These are phyloP conservation scores for Linum lewisii DNA, from an alignment of 345 rosid species.

Conservation along the genomic window DNA sequence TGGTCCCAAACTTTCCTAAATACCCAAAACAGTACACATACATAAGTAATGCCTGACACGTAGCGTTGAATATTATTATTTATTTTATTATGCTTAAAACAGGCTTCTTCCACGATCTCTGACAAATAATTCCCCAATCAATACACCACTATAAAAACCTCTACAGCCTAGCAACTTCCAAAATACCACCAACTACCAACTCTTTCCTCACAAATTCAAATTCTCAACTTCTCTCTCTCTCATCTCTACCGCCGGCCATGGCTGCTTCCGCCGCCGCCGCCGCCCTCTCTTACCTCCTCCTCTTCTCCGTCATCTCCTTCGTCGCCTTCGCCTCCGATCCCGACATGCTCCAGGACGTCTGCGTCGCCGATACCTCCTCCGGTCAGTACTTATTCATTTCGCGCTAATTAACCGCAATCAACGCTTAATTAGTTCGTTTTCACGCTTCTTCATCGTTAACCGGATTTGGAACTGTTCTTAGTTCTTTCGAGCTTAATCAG, in stretches of 20 bases:
- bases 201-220: not conserved
- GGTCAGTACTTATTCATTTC: not conserved
- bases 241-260: not conserved
- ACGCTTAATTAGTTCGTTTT: too few relatives aligned
- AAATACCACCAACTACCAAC: not conserved
- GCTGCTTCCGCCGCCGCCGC: not conserved
- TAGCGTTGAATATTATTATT: not conserved
- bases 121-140: too few relatives aligned
- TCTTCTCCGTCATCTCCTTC: slow-evolving; percentile 1
- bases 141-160: too few relatives aligned
- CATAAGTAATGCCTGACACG: not conserved
- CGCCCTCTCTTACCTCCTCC: not conserved
- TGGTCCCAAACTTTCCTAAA: too few relatives aligned
- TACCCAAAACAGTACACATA: too few relatives aligned
- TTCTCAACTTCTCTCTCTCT: not conserved
- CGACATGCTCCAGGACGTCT: slow-evolving; percentile 5
- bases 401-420: too few relatives aligned
- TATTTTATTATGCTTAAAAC: too few relatives aligned
- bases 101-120: too few relatives aligned
- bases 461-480: too few relatives aligned
- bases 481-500: too few relatives aligned
- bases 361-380: slow-evolving; percentile 5
- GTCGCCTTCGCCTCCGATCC: not conserved
- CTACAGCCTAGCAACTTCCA: not conserved
- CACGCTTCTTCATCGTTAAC: too few relatives aligned